Base-by-base conservation (phyloP, 306 rosid genomes). In the Lathyrus tuberosus region DNA sequence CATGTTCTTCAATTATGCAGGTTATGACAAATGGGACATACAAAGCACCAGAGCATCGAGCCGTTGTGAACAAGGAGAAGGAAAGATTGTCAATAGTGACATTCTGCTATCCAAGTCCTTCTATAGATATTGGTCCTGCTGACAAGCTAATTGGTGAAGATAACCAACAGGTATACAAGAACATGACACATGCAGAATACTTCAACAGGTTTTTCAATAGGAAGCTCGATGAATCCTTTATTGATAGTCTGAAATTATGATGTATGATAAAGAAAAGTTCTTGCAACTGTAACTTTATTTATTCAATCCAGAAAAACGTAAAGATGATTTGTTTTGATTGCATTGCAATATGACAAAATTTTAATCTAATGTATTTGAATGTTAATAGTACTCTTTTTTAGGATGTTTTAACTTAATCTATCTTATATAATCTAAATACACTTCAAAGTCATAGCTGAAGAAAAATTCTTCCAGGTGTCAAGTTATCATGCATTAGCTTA, bases 11-110 rank as follows among this genome's bases (percentile, higher is more conserved):
- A 4, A 49, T 53, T 53, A 51, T 46, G 73, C 71, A 84, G 83
- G 78, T 84, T 35, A 71, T 81, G 69, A 84, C 81, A 73, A 84
- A 84, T 58, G 88, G 85, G 17, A 78, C 62, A 17, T 84, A 84
- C 83, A 71, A 81, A 72, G 83, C 88, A 0, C 85, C 88, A 14
- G 79, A 74, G 58, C 88, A 84, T 48, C 77, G 88, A 67, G 88
- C 85, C 22, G 48, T 80, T 26, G 88, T 78, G 10, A 84, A 84
- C 42, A 78, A 75, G 15, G 4, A 17, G 64, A 75, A 78, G 69
- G 77, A 81, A 48, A 80, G 85, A 49, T 42, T 74, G 18, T 75
- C 88, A 37, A 38, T 78, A n/a, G 81, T 58, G 54, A 78, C 88
- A 72, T 84, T 81, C 66, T 81, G 83, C 69, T 75, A 56, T 72